These are phyloP conservation scores for Stygiomarasmius scandens DNA, from an alignment of 1,284 basidiomycete genomes.

Conservation along the genomic window DNA sequence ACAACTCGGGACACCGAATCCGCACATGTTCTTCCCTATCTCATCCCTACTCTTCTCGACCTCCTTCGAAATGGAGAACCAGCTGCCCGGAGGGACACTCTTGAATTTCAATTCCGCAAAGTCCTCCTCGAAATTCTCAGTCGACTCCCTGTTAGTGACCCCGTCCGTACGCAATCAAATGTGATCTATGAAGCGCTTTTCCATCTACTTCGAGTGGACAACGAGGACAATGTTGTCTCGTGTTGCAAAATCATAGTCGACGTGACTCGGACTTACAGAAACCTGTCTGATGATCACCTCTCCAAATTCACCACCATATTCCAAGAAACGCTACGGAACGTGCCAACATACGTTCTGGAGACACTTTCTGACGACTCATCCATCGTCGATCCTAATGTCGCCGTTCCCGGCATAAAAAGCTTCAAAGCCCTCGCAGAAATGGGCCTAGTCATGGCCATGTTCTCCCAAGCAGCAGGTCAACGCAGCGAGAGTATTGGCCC, in stretches of 20 bases:
- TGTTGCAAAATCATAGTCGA: conserved; percentile 95
- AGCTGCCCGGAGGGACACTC: conserved; percentile 75
- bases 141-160: conserved; percentile 84
- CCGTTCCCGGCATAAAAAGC: conserved; percentile 77
- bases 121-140: conserved; percentile 88
- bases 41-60: conserved; percentile 81
- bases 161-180: conserved; percentile 71
- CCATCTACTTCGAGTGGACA: conserved; percentile 85
- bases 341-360: conserved; percentile 76
- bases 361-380: conserved; percentile 71
- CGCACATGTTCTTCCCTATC: conserved; percentile 67
- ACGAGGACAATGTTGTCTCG: conserved; percentile 93
- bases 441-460: conserved; percentile 90
- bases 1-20: conserved; percentile 83
- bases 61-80: conserved; percentile 79
- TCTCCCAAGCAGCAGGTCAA: conserved; percentile 62
- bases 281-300: conserved; percentile 79
- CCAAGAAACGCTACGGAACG: conserved; percentile 78
- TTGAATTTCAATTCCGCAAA: conserved; percentile 87
- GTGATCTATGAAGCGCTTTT: conserved; percentile 81
- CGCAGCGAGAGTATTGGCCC: conserved; percentile 52
- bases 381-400: conserved; percentile 54
- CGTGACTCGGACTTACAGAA: conserved; percentile 67
- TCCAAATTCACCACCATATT: conserved; percentile 82
- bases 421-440: conserved; percentile 97